Base-by-base conservation (phyloP, 345 rosid genomes). In the Noccaea bulbosa region DNA sequence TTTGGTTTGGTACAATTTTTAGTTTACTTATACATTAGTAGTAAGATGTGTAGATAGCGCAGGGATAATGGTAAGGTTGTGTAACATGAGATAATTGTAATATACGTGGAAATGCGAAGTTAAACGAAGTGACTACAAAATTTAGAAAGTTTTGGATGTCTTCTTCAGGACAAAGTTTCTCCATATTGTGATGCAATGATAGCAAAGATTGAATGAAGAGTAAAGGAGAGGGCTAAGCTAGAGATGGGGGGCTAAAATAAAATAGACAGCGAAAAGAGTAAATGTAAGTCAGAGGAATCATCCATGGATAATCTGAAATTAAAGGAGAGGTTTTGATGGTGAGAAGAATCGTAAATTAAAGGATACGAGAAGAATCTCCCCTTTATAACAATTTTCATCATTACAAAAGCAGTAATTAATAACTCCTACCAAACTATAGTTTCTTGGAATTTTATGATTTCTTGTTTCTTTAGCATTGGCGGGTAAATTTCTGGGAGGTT, bases 231-330 rank as follows among this genome's bases (percentile, higher is more conserved):
- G 63, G 58, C 57, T 35, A 74, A 74, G 58, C 57, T 67, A 74
- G 73, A 67, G 78, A 67, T 67, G 52, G 41, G 41, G 41, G 37
- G 52, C 9, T 62, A 46, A 20, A 27, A 27, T 27, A 27, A 4
- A 69, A 54, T 67, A 60, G 79, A 74, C 67, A 66, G 67, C 53
- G 8, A 50, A 64, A 34, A 56, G 59, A 74, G 41, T 39, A 27
- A 27, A 27, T 27, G 30, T 27, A 60, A 54, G 80, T 75, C 79
- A 69, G 70, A 61, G 68, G 48, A 46, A 27, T 55, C 71, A 67
- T 76, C 67, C 61, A 78, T 78, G 72, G 52, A 12, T 70, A 70
- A 49, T 49, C 73, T 76, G 68, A 74, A 73, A 78, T 41, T 47
- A 41, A 27, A 27, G 14, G n/a, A 66, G 43, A 53, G 20, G 8